Evolutionary conservation across 2,329 filamentous ascomycete genomes (phyloP), one percentile per base, ranked within the genome.

Genomic region (Calonectria honghensis): DNA sequence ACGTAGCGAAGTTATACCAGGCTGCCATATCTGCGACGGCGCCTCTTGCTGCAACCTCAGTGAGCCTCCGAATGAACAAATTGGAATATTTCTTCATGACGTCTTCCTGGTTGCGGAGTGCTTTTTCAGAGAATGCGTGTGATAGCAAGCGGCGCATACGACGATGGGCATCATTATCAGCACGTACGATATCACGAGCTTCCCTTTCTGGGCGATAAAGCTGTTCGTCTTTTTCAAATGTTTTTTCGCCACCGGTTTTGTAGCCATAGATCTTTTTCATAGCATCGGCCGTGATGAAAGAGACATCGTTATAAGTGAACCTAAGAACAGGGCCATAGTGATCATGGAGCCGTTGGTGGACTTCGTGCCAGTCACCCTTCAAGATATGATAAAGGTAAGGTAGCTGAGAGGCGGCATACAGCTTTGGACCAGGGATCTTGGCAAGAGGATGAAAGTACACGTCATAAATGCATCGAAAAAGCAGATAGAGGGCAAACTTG

Each of bases 1-100:
- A 63, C 3, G 57, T 63, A 20, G 57, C 57, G 5, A 63, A 63
- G 37, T 63, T 63, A 7, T 20, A 63, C 57, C 57, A 63, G 27
- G 24, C 7, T 2, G 20, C 37, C 24, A 63, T 63, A 29, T 63
- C 57, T 6, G 41, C 35, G 2, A 41, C 16, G 3, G 37, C 35
- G 16, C 57, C 57, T 63, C 37, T 41, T 4, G 24, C 57, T 9
- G 57, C 27, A 14, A 29, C 14, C 16, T 63, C 57, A 41, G 24
- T 20, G 11, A 63, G 57, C 2, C 14, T 29, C 1, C 57, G 35
- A 5, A 63, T 63, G 57, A 63, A 41, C 5, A 63, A 13, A 24
- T 63, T 27, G n/a, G 18, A 35, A 16, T 63, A 63, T 41, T 37
- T 63, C 24, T 31, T 37, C 7, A 63, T 29, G 24, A 63, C 24